These are phyloP conservation scores for Senna tora DNA, from an alignment of 306 rosid genomes.

Conservation along the genomic window DNA sequence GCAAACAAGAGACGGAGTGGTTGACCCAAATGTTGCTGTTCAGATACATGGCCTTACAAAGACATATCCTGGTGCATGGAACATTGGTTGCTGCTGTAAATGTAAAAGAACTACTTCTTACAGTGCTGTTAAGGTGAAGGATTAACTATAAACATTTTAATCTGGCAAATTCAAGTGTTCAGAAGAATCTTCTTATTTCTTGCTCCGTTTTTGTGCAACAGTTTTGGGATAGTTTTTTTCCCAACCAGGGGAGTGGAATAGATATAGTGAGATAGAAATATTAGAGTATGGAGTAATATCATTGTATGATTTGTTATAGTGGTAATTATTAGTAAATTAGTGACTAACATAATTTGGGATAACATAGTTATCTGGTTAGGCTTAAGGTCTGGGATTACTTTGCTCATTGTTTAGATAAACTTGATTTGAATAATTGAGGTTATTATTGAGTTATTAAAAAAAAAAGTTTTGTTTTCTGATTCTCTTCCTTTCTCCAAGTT, in stretches of 20 bases:
- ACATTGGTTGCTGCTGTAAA: slow-evolving; percentile 62
- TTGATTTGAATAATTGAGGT: background rate
- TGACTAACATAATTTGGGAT: background rate
- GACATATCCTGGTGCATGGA: slow-evolving; percentile 68
- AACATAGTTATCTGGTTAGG: background rate
- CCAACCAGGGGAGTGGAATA: background rate
- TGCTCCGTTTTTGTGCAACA: slow-evolving; percentile 20
- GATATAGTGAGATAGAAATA: background rate
- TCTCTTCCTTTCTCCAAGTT: background rate
- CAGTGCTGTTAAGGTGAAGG: slow-evolving; percentile 77
- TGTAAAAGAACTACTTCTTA: slow-evolving; percentile 58
- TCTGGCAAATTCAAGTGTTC: slow-evolving; percentile 25
- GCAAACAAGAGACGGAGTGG: slow-evolving; percentile 48
- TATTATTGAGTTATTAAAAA: no score
- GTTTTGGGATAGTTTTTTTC: background rate
- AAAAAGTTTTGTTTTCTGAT: background rate
- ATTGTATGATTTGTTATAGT: background rate
- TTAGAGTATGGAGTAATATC: background rate
- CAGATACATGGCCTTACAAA: slow-evolving; percentile 81
- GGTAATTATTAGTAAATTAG: background rate
- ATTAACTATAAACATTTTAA: slow-evolving; percentile 32
- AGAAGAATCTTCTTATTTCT: slow-evolving; percentile 25
- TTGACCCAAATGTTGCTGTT: slow-evolving; percentile 69
- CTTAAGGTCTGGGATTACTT: background rate
- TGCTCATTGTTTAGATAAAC: background rate